phyloP scores from a whole-genome alignment of 108 stramenopile genomes.

The Discostella pseudostelligera region DNA sequence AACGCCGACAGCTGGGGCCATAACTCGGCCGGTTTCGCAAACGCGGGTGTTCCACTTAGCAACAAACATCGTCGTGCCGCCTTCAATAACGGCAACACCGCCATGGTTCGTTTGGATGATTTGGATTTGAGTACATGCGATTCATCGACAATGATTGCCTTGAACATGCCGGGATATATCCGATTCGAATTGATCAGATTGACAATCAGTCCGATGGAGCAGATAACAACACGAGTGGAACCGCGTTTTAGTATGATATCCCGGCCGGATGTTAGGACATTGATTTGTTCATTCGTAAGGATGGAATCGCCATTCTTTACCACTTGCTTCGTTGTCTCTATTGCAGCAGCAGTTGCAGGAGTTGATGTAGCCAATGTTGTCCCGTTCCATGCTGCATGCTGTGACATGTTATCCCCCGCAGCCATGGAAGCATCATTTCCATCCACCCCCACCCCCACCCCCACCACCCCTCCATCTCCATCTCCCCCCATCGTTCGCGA shows the following conservation, averaged over 20 bases:
- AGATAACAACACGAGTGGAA: slow-evolving; percentile 70
- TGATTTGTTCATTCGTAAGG: slow-evolving; percentile 58
- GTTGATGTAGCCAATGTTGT: background rate
- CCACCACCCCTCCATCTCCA: background rate
- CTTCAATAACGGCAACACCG: slow-evolving; percentile 76
- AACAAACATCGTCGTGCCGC: slow-evolving; percentile 77
- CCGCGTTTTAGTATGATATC: slow-evolving; percentile 51
- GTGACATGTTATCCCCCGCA: background rate
- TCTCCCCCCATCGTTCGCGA: slow-evolving; percentile 11
- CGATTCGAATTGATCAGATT: slow-evolving; percentile 50
- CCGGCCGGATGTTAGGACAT: slow-evolving; percentile 73
- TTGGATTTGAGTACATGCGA: slow-evolving; percentile 94
- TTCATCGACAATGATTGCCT: slow-evolving; percentile 93
- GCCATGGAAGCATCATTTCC: background rate
- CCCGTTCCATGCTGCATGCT: background rate
- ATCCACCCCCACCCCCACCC: slow-evolving; percentile 9
- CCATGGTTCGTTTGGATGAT: slow-evolving; percentile 75
- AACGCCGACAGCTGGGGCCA: slow-evolving; percentile 92
- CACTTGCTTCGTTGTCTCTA: background rate
- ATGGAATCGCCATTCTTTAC: slow-evolving; percentile 1
- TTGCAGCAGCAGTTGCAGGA: background rate
- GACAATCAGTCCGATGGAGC: slow-evolving; percentile 80
- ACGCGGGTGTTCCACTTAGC: slow-evolving; percentile 95
- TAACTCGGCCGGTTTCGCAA: slow-evolving; percentile 92
- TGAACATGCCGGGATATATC: slow-evolving; percentile 69